These are phyloP conservation scores for Microbotryum lychnidis-dioicae DNA, from an alignment of 1,284 basidiomycete species.

Conservation along the genomic window DNA sequence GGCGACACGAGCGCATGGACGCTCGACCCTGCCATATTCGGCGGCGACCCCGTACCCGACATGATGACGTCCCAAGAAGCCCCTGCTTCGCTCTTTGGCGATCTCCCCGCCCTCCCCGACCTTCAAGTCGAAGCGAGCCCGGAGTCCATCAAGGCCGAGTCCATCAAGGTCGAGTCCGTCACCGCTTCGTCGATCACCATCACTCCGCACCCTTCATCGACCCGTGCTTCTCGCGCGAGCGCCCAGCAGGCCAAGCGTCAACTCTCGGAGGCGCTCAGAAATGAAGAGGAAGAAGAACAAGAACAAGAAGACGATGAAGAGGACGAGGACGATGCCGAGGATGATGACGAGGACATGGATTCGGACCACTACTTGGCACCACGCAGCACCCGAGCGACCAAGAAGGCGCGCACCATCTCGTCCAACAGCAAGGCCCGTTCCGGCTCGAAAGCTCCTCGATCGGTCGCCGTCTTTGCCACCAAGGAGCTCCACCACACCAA, in stretches of 20 bases:
- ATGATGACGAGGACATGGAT: neutral
- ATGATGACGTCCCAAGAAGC: neutral
- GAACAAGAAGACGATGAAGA: constrained; percentile 3
- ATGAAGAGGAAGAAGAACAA: neutral
- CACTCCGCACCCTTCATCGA: neutral
- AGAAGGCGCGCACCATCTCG: neutral
- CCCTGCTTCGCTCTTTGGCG: neutral
- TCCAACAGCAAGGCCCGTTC: constrained; percentile 9
- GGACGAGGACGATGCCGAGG: neutral
- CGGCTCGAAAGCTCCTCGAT: neutral
- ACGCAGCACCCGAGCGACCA: neutral
- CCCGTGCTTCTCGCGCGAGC: neutral
- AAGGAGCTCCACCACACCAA: constrained; percentile 23
- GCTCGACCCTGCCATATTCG: constrained; percentile 26
- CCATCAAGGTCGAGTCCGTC: no score
- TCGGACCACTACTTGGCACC: neutral
- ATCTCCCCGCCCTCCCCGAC: neutral
- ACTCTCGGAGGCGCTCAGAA: constrained; percentile 8
- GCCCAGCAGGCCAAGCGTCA: constrained; percentile 15
- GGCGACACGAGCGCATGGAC: constrained; percentile 4
- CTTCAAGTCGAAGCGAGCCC: neutral
- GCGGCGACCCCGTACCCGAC: neutral
- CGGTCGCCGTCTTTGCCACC: constrained; percentile 22
- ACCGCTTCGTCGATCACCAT: neutral
- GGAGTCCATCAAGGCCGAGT: no score